phyloP scores from a whole-genome alignment of 352 stramenopile species.

The Globisporangium spiculum region DNA sequence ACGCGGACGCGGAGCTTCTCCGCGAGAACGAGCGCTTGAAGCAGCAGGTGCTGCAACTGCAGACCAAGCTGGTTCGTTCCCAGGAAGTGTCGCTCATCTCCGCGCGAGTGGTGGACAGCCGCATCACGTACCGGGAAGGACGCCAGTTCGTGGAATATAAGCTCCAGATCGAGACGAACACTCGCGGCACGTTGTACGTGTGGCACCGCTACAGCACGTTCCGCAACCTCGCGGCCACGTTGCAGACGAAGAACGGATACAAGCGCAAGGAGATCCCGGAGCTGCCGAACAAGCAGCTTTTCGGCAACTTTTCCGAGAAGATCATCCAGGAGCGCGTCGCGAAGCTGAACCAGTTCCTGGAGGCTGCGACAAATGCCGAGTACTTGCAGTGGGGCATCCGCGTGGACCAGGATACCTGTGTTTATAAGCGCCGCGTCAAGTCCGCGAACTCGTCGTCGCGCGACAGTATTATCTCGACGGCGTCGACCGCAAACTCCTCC shows the following conservation, averaged over 20 bases:
- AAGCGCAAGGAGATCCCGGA: slow-evolving; percentile 73
- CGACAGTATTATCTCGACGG: slow-evolving; percentile 40
- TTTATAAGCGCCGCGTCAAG: slow-evolving; percentile 72
- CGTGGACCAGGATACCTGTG: slow-evolving; percentile 70
- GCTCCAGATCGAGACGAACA: slow-evolving; percentile 58
- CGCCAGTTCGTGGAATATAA: slow-evolving; percentile 49
- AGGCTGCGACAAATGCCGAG: slow-evolving; percentile 69
- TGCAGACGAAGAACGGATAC: slow-evolving; percentile 77
- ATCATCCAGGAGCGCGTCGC: slow-evolving; percentile 72
- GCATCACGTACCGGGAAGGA: slow-evolving; percentile 64
- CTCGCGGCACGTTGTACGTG: slow-evolving; percentile 58
- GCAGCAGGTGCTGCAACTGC: slow-evolving; percentile 65
- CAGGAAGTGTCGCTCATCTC: slow-evolving; percentile 67
- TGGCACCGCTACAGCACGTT: slow-evolving; percentile 81
- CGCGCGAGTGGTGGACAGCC: slow-evolving; percentile 67
- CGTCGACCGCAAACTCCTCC: slow-evolving; percentile 40
- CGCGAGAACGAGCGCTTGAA: slow-evolving; percentile 72
- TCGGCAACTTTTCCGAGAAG: slow-evolving; percentile 70
- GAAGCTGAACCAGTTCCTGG: slow-evolving; percentile 73
- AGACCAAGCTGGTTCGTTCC: slow-evolving; percentile 64
- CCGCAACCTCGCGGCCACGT: slow-evolving; percentile 64
- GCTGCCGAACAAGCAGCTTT: slow-evolving; percentile 71
- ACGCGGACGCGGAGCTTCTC: slow-evolving; percentile 60
- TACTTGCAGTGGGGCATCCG: slow-evolving; percentile 76
- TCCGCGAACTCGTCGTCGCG: slow-evolving; percentile 32